phyloP scores from a whole-genome alignment of 1,284 basidiomycete species.

The Singerocomus rubriflavus region DNA sequence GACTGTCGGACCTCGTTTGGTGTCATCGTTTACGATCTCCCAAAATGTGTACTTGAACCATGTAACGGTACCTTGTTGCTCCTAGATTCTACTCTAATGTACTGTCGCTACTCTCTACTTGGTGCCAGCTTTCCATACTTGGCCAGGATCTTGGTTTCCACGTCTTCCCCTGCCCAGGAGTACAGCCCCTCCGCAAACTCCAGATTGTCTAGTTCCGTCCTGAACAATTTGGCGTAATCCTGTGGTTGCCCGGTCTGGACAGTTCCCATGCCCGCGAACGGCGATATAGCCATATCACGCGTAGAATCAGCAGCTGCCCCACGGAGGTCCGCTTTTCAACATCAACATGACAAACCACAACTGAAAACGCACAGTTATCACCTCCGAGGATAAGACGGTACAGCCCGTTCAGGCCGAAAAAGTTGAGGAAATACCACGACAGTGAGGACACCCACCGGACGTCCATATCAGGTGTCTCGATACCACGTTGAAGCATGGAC shows the following conservation, averaged over 20 bases:
- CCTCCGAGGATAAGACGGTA: conserved; percentile 92
- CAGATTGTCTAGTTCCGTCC: conserved; percentile 90
- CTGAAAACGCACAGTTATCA: conserved; percentile 71
- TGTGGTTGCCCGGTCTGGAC: conserved; percentile 60
- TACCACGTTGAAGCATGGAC: conserved; percentile 96
- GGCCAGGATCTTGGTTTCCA: conserved; percentile 74
- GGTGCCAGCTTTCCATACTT: conserved; percentile 62
- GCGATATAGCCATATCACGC: conserved; percentile 68
- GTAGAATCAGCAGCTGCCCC: conserved; percentile 70
- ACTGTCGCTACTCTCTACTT: conserved; percentile 22
- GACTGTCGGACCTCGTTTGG: conserved; percentile 15
- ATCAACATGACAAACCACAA: conserved; percentile 14
- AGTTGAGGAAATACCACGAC: conserved; percentile 99
- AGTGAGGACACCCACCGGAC: conserved; percentile 98
- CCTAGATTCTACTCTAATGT: conserved; percentile 24
- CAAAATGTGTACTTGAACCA: conserved; percentile 25
- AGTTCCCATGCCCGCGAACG: conserved; percentile 64
- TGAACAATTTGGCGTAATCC: conserved; percentile 89
- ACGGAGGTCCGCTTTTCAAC: conserved; percentile 16
- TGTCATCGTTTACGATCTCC: conserved; percentile 16
- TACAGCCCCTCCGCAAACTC: conserved; percentile 87
- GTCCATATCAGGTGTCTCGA: conserved; percentile 96
- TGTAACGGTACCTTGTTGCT: conserved; percentile 27
- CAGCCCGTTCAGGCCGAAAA: conserved; percentile 95
- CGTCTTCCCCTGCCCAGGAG: conserved; percentile 74